Evolutionary conservation across 768 basidiomycete genomes (phyloP), one percentile per base, ranked within the genome.

Genomic region (Russula lepida): DNA sequence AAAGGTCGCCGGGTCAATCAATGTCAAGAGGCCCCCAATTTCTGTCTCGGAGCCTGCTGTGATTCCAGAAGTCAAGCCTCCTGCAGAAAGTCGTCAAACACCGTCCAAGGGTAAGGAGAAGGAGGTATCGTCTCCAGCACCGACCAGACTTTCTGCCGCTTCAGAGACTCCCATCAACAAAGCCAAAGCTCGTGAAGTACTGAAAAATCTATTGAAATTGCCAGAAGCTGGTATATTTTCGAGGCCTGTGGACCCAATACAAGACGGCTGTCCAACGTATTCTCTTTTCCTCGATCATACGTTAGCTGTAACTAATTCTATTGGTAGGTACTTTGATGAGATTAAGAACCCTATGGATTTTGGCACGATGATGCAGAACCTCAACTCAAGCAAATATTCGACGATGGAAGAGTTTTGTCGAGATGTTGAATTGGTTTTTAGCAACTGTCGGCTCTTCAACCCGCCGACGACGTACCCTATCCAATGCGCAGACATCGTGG

Each of bases 341-440:
- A 95, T 98, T 69, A 74, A 82, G 62, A 75, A 88, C 65, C 95
- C 95, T 6, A 98, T 98, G 95, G 94, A 98, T 73, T 85, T 98
- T 55, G 83, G 83, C 9, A 95, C 95, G 2, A 89, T 97, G 66
- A 71, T 72, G 15, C 74, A 77, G 41, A 92, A 89, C 69, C 75
- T 97, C 62, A 77, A 79, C 41, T 75, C 81, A 54, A 81, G 79
- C 52, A 76, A 81, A 68, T 99, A 98, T 71, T 66, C 74, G 13
- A 86, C 82, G 2, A 91, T 94, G 86, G 92, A 89, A 54, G 83
- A 85, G 0, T 87, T 98, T 63, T 83, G 79, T 58, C 79, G 79
- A 63, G 95, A 98, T 67, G 76, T 90, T 54, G 84, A 89, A 56
- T 82, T 95, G 5, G 82, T 97, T 50, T 87, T 97, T 69, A 78